A percentile compares a stretch with the other conserved stretches of the same genome.
phyloP scores from a whole-genome alignment of 768 basidiomycete species.

The Sarcodon sp. region DNA sequence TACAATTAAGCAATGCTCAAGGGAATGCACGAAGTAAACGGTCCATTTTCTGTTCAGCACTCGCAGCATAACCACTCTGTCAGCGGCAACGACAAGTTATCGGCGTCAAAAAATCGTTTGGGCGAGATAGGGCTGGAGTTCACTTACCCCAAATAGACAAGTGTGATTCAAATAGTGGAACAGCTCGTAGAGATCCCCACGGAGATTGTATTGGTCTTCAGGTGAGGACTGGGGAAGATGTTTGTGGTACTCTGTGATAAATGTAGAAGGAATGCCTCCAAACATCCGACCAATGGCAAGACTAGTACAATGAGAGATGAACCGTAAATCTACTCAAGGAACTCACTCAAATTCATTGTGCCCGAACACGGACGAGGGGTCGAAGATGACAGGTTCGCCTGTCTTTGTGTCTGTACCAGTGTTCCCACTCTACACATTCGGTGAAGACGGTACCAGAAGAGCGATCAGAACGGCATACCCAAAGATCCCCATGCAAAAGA shows the following conservation, averaged over 20 bases:
- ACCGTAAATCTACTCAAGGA: background rate
- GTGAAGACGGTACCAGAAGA: too few relatives aligned
- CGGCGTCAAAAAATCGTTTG: background rate
- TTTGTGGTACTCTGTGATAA: constrained; percentile 55
- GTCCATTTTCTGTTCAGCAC: constrained; percentile 36
- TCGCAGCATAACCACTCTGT: constrained; percentile 37
- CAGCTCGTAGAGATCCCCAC: constrained; percentile 61
- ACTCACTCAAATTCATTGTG: constrained; percentile 76
- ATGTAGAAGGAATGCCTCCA: constrained; percentile 54
- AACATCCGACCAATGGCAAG: constrained; percentile 73
- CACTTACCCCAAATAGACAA: constrained; percentile 60
- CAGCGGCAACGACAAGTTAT: background rate
- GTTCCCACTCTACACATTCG: constrained; percentile 49
- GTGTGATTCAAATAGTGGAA: constrained; percentile 82
- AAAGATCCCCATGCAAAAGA: constrained; percentile 69
- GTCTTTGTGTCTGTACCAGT: constrained; percentile 42
- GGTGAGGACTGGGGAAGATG: constrained; percentile 54
- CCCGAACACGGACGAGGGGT: constrained; percentile 70
- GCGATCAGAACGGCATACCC: constrained; percentile 23
- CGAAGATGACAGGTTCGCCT: constrained; percentile 57
- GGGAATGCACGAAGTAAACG: constrained; percentile 24
- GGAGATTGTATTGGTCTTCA: constrained; percentile 45
- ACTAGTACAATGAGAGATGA: constrained; percentile 20
- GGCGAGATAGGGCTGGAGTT: background rate
- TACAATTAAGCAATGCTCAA: background rate